Conservation (phyloP, 1,284 basidiomycete genomes). For the Heterobasidion occidentale region DNA sequence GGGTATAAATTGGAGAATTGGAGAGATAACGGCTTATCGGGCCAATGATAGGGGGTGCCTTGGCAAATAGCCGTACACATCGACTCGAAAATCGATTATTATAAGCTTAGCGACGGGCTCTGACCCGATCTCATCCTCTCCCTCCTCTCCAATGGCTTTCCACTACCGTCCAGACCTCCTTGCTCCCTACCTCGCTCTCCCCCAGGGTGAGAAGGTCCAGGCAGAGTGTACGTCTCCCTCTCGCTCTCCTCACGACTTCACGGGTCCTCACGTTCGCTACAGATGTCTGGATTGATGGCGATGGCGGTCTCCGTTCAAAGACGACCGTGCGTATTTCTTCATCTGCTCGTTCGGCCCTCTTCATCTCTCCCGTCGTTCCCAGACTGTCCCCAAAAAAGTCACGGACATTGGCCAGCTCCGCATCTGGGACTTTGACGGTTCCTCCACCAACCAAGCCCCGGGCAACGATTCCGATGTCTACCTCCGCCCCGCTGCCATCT, state of each 20-base stretch:
- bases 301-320: slow-evolving; percentile 89
- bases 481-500: slow-evolving; percentile 94
- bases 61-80: slow-evolving; percentile 13
- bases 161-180: slow-evolving; percentile 78
- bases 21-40: neutral
- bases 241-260: slow-evolving; percentile 10
- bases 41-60: slow-evolving; percentile 11
- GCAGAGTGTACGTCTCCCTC: slow-evolving; percentile 70
- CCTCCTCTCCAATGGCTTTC: slow-evolving; percentile 20
- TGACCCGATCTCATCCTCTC: slow-evolving; percentile 10
- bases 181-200: slow-evolving; percentile 77
- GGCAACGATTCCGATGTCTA: slow-evolving; percentile 96
- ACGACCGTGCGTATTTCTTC: slow-evolving; percentile 58
- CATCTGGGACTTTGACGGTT: slow-evolving; percentile 99
- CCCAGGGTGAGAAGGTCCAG: slow-evolving; percentile 84
- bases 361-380: neutral
- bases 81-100: slow-evolving; percentile 4
- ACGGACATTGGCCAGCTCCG: slow-evolving; percentile 84
- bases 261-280: slow-evolving; percentile 7
- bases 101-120: slow-evolving; percentile 10
- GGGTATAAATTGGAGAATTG: neutral
- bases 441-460: slow-evolving; percentile 94
- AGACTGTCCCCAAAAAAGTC: slow-evolving; percentile 81
- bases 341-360: slow-evolving; percentile 2
- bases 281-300: slow-evolving; percentile 97